phyloP scores from a whole-genome alignment of 805 yeast species.

The Jamesozyma lodderae region DNA sequence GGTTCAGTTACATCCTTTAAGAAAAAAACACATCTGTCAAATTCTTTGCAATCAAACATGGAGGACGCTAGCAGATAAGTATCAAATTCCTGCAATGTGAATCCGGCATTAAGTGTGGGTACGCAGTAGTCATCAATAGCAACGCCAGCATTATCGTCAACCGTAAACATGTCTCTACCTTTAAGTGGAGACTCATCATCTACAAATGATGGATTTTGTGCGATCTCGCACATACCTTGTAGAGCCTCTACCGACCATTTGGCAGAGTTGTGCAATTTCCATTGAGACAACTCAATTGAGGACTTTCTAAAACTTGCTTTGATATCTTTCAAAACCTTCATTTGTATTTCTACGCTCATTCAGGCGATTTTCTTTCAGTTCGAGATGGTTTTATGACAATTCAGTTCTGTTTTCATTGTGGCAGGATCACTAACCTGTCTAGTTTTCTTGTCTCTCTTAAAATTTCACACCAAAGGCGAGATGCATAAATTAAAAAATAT shows the following conservation, averaged over 20 bases:
- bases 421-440: neutral
- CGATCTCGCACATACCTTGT: slow-evolving; percentile 39
- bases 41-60: slow-evolving; percentile 77
- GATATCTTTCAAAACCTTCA: slow-evolving; percentile 11
- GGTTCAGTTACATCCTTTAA: slow-evolving; percentile 45
- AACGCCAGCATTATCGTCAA: neutral
- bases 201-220: neutral
- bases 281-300: slow-evolving; percentile 37
- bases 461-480: no score
- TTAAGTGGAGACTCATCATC: slow-evolving; percentile 13
- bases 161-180: slow-evolving; percentile 10
- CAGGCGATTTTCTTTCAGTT: neutral
- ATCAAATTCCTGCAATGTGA: slow-evolving; percentile 33
- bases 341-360: slow-evolving; percentile 4
- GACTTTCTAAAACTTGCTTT: slow-evolving; percentile 33
- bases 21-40: slow-evolving; percentile 60
- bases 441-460: no score
- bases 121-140: neutral
- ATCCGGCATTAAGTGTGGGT: slow-evolving; percentile 6
- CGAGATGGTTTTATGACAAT: neutral
- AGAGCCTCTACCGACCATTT: slow-evolving; percentile 84
- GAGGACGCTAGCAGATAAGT: slow-evolving; percentile 54
- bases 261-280: slow-evolving; percentile 60
- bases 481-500: no score
- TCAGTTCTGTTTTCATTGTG: neutral